Evolutionary conservation across 371 early-diverging fungal species (phyloP).

Genomic region (Coemansia sp.): DNA sequence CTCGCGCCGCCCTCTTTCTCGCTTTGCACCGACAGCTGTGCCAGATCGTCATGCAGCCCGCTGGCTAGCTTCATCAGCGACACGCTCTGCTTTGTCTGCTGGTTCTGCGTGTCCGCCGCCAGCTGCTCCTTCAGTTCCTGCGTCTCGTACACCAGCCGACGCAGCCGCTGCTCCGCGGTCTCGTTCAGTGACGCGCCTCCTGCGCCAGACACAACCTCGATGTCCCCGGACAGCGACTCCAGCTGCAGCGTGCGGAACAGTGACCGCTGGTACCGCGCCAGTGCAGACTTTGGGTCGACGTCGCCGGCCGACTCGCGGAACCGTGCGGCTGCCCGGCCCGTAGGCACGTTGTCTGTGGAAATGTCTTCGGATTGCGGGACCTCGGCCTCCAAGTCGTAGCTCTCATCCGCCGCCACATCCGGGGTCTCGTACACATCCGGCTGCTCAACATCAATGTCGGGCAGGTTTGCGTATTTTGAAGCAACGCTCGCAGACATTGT

Average conservation of each 20-base stretch:
- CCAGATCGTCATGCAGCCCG: conserved; percentile 67
- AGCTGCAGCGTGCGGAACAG: conserved; percentile 40
- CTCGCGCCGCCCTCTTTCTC: conserved; percentile 10
- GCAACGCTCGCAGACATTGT: conserved; percentile 4
- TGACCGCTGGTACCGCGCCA: conserved; percentile 37
- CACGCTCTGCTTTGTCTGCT: conserved; percentile 11
- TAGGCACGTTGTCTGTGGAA: conserved; percentile 6
- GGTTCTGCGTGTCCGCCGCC: conserved; percentile 12
- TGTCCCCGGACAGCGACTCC: conserved; percentile 31
- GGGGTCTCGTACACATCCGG: conserved; percentile 86
- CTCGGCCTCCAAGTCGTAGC: conserved; percentile 36
- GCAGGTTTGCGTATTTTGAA: conserved; percentile 65
- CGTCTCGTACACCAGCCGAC: conserved; percentile 78
- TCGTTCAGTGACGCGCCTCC: conserved; percentile 57
- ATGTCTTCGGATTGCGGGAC: conserved; percentile 55
- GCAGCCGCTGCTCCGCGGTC: conserved; percentile 71
- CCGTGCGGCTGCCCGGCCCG: conserved; percentile 24
- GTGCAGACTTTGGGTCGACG: conserved; percentile 16
- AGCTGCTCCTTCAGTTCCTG: conserved; percentile 75
- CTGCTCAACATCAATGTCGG: conserved; percentile 74
- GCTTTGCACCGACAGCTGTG: conserved; percentile 54
- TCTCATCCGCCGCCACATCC: conserved; percentile 54
- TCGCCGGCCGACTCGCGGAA: conserved; percentile 41
- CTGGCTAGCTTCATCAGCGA: conserved; percentile 63
- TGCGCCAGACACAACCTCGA: conserved; percentile 31